Percentiles rank a stretch among this genome's conserved stretches.
phyloP scores from a whole-genome alignment of 192 early-diverging fungal genomes.

The Entomortierella beljakovae region DNA sequence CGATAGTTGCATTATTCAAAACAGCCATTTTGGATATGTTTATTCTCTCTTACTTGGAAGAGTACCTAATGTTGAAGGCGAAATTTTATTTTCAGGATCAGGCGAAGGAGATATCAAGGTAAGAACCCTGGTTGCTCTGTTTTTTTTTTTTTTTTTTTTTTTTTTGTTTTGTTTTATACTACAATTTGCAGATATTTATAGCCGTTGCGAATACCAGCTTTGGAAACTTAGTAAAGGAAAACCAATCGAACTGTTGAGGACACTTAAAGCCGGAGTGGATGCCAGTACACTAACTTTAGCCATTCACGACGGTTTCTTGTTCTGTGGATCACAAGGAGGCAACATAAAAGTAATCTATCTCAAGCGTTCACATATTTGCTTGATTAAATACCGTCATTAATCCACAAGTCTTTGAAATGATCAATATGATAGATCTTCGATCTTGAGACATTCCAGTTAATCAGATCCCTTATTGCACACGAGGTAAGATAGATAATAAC shows the following conservation, averaged over 20 bases:
- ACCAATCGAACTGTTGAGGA: slow-evolving; percentile 48
- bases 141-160: not conserved
- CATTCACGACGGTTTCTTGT: slow-evolving; percentile 75
- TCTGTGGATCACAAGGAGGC: slow-evolving; percentile 81
- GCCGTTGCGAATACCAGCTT: slow-evolving; percentile 4
- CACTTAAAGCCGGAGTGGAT: slow-evolving; percentile 51
- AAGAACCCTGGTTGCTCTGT: not conserved
- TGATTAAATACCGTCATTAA: not conserved
- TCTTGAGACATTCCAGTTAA: slow-evolving; percentile 73
- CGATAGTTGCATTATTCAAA: slow-evolving; percentile 63
- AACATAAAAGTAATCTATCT: slow-evolving; percentile 61
- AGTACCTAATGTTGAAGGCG: slow-evolving; percentile 63
- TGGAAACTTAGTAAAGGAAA: slow-evolving; percentile 47
- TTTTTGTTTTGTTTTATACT: not conserved
- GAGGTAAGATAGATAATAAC: slow-evolving; percentile 36
- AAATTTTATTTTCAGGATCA: slow-evolving; percentile 68
- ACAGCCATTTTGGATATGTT: slow-evolving; percentile 82
- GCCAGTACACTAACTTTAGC: slow-evolving; percentile 73
- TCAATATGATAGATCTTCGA: slow-evolving; percentile 69
- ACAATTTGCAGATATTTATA: not conserved
- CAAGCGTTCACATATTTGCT: no score
- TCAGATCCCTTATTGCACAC: slow-evolving; percentile 67
- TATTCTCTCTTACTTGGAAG: slow-evolving; percentile 69
- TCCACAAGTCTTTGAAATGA: not conserved
- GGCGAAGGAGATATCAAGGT: slow-evolving; percentile 78